phyloP scores from a whole-genome alignment of 371 early-diverging fungal species.

The Dinochytrium kinnereticum region DNA sequence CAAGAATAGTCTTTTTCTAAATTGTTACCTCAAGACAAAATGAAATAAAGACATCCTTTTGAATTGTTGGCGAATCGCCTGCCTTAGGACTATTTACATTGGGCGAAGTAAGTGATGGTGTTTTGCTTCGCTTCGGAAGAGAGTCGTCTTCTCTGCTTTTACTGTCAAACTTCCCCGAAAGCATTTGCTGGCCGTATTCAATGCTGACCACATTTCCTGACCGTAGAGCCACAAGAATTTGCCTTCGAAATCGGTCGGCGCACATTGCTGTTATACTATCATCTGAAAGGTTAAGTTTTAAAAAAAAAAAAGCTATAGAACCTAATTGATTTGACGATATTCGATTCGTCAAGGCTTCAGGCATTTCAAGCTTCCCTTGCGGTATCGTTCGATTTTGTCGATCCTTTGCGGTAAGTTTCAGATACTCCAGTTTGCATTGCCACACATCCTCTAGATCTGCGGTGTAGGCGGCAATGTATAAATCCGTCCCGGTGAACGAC shows the following conservation, averaged over 20 bases:
- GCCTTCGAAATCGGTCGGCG: slow-evolving; percentile 2
- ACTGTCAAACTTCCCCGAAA: neutral
- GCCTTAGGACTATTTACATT: neutral
- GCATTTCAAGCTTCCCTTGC: neutral
- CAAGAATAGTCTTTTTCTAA: neutral
- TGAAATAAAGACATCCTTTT: neutral
- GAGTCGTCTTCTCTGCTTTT: neutral
- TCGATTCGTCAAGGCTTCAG: neutral
- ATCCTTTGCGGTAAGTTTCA: slow-evolving; percentile 11
- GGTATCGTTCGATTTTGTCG: slow-evolving; percentile 7
- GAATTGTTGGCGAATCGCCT: neutral
- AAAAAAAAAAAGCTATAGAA: neutral
- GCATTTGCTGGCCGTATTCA: neutral
- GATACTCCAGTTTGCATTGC: slow-evolving; percentile 16
- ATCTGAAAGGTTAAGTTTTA: neutral
- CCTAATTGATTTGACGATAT: neutral
- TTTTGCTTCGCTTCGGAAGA: neutral
- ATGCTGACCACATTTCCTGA: neutral
- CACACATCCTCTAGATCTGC: slow-evolving; percentile 14
- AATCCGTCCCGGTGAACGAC: neutral
- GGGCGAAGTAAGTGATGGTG: neutral
- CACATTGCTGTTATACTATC: slow-evolving; percentile 7
- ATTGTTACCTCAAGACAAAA: neutral
- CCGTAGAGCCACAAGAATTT: neutral
- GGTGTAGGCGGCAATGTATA: neutral